phyloP scores from a whole-genome alignment of 192 early-diverging fungal genomes.

The Thoreauomyces humboldtii region DNA sequence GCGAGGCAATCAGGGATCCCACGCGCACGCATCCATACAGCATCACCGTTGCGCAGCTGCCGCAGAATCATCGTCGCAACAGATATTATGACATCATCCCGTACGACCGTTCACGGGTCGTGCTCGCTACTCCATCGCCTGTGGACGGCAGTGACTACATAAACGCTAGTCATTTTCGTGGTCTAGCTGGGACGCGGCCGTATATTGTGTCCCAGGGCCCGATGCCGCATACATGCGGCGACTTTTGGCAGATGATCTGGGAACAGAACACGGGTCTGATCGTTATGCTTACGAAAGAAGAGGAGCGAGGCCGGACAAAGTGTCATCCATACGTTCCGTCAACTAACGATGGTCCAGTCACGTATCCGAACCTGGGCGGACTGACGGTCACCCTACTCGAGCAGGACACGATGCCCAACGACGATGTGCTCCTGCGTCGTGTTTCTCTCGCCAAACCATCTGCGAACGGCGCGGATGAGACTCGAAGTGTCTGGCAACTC shows the following conservation, averaged over 20 bases:
- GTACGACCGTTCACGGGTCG: constrained; percentile 46
- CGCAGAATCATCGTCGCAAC: constrained; percentile 10
- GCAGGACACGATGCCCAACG: constrained; percentile 34
- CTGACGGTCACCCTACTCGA: constrained; percentile 51
- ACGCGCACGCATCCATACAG: constrained; percentile 4
- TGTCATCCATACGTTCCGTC: constrained; percentile 87
- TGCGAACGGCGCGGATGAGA: constrained; percentile 7
- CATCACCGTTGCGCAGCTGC: not conserved
- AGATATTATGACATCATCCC: constrained; percentile 53
- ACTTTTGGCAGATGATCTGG: constrained; percentile 91
- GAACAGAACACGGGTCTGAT: constrained; percentile 75
- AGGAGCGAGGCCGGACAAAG: constrained; percentile 70
- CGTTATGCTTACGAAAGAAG: constrained; percentile 85
- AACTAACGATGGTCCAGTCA: constrained; percentile 20
- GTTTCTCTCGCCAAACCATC: constrained; percentile 13
- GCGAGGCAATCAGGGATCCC: not conserved
- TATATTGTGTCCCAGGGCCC: constrained; percentile 95
- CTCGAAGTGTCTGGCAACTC: constrained; percentile 59
- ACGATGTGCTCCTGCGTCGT: constrained; percentile 31
- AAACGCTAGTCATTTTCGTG: constrained; percentile 74
- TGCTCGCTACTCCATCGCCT: constrained; percentile 22
- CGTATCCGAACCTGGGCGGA: constrained; percentile 44
- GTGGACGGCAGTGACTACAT: constrained; percentile 62
- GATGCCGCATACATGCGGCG: constrained; percentile 63
- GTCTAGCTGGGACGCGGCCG: constrained; percentile 21